phyloP scores from a whole-genome alignment of 1,284 basidiomycete genomes.

The Cutaneotrichosporon sp. region DNA sequence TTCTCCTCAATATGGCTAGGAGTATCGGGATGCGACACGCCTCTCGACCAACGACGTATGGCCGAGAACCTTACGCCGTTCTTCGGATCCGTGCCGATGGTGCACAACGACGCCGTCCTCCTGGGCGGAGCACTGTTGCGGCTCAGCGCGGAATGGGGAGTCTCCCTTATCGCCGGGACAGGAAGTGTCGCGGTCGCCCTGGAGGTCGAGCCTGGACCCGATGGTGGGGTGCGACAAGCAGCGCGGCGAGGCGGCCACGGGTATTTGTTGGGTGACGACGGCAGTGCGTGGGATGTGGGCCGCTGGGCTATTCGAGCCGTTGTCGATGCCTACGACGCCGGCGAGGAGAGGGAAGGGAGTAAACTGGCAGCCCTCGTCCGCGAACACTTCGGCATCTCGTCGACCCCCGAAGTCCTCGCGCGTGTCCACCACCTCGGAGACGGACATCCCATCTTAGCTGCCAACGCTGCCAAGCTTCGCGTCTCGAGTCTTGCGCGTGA shows the following conservation, averaged over 20 bases:
- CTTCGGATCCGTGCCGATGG: constrained; percentile 19
- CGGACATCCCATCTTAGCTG: constrained; percentile 20
- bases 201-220: constrained; percentile 20
- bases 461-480: constrained; percentile 33
- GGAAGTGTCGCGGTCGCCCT: constrained; percentile 32
- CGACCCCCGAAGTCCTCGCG: constrained; percentile 28
- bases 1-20: constrained; percentile 33
- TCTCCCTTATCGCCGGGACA: constrained; percentile 41
- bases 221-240: constrained; percentile 21
- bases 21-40: constrained; percentile 37
- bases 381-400: constrained; percentile 24
- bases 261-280: constrained; percentile 40
- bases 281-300: constrained; percentile 34
- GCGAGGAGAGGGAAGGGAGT: constrained; percentile 15
- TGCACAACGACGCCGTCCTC: constrained; percentile 37
- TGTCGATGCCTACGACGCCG: constrained; percentile 29
- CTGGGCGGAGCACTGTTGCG: constrained; percentile 33
- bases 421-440: constrained; percentile 33
- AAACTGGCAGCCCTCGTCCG: constrained; percentile 24
- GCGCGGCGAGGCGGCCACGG: constrained; percentile 35
- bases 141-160: constrained; percentile 28
- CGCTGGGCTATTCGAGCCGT: constrained; percentile 27
- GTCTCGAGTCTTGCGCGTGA: constrained; percentile 23
- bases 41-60: constrained; percentile 29
- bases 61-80: constrained; percentile 22